These are phyloP conservation scores for Cymbopogon flexuosus DNA, from an alignment of 202 grass and related monocot species.

Conservation along the genomic window DNA sequence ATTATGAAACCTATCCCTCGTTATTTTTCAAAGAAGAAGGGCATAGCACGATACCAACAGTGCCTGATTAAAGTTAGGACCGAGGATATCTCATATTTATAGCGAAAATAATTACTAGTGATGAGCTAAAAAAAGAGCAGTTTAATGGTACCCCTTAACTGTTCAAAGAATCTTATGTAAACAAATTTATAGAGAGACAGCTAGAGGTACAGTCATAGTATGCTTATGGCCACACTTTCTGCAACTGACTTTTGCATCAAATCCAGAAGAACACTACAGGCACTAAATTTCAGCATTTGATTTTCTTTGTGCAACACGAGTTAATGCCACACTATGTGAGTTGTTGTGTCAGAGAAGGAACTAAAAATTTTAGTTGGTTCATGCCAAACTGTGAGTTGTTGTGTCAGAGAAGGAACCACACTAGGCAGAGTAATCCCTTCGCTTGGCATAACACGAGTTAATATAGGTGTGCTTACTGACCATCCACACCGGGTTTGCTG, in stretches of 20 bases:
- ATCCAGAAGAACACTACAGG: background rate
- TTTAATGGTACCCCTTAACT: background rate
- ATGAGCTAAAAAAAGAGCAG: background rate
- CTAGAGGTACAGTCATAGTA: background rate
- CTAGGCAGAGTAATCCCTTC: constrained; percentile 1
- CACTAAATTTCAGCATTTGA: background rate
- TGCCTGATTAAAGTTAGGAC: background rate
- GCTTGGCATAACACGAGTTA: constrained; percentile 32
- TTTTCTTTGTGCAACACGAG: too few relatives aligned
- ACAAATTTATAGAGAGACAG: background rate
- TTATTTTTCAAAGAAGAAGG: background rate
- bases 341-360: too few relatives aligned
- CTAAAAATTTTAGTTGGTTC: too few relatives aligned
- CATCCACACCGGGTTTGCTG: constrained; percentile 45
- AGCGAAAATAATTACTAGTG: background rate
- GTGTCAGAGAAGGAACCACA: constrained; percentile 17
- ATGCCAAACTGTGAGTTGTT: constrained; percentile 23
- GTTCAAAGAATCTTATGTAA: background rate
- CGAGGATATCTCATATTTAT: background rate
- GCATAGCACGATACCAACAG: background rate
- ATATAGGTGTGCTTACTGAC: constrained; percentile 58
- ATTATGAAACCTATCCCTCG: background rate
- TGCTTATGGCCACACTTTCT: background rate
- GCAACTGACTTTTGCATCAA: too few relatives aligned
- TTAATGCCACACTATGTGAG: too few relatives aligned